Conservation (phyloP, 257 asterid genomes). For the Eustoma russellianum region DNA sequence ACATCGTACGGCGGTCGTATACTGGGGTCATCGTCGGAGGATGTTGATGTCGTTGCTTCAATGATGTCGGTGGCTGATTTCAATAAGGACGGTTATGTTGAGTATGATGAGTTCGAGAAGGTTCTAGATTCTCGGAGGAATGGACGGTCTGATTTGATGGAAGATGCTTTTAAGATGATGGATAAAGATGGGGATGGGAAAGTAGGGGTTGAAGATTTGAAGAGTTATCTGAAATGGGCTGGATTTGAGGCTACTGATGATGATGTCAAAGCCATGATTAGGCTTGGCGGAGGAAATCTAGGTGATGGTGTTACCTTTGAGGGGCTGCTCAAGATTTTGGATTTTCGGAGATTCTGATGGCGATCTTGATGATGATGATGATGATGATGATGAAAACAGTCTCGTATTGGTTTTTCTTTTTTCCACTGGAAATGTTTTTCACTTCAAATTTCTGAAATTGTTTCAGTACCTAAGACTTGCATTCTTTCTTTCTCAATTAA, state of each 20-base stretch:
- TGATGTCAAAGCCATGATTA: slow-evolving; percentile 80
- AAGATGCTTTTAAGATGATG: slow-evolving; percentile 69
- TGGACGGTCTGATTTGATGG: slow-evolving; percentile 33
- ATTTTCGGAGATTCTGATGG: no score
- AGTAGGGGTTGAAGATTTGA: slow-evolving; percentile 65
- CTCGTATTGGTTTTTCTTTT: no score
- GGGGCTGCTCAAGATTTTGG: slow-evolving; percentile 56
- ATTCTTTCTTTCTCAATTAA: no score
- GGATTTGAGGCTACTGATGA: slow-evolving; percentile 66
- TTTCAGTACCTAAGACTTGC: no score
- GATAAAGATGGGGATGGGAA: slow-evolving; percentile 91
- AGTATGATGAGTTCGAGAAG: slow-evolving; percentile 76
- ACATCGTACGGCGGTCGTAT: slow-evolving; percentile 40
- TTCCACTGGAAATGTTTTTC: no score
- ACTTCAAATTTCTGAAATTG: no score
- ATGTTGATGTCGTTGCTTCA: slow-evolving; percentile 49
- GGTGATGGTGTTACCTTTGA: slow-evolving; percentile 60
- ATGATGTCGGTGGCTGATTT: slow-evolving; percentile 67
- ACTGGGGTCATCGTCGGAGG: slow-evolving; percentile 10
- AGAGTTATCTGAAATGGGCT: slow-evolving; percentile 45
- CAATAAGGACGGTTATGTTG: slow-evolving; percentile 62
- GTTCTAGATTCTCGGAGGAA: slow-evolving; percentile 25
- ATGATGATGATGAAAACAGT: no score
- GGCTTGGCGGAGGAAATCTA: slow-evolving; percentile 53
- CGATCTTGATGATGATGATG: no score